phyloP scores from a whole-genome alignment of 1,284 basidiomycete species.

The Athelia sp. region DNA sequence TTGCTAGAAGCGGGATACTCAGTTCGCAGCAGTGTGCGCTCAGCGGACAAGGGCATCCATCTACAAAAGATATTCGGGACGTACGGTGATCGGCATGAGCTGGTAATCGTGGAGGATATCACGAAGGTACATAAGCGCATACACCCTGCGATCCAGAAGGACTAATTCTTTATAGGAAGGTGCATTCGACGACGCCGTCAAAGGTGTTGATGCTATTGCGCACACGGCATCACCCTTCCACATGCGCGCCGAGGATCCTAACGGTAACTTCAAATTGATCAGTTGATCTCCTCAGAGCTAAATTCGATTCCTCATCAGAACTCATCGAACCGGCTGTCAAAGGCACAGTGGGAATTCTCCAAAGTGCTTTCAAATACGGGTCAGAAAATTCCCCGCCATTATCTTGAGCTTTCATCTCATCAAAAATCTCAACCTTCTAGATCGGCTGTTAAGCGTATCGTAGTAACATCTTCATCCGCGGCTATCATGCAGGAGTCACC shows the following conservation, averaged over 20 bases:
- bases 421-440: slow-evolving; percentile 12
- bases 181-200: slow-evolving; percentile 69
- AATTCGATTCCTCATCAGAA: slow-evolving; percentile 33
- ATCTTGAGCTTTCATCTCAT: neutral
- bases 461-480: slow-evolving; percentile 53
- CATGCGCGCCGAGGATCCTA: slow-evolving; percentile 24
- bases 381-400: slow-evolving; percentile 16
- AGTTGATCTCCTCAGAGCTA: too few species aligned
- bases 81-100: slow-evolving; percentile 38
- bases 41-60: slow-evolving; percentile 29
- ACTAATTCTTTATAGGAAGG: slow-evolving; percentile 32
- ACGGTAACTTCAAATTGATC: too few species aligned
- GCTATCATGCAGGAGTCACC: slow-evolving; percentile 34
- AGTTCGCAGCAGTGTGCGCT: slow-evolving; percentile 37
- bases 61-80: slow-evolving; percentile 32
- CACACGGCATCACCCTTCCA: slow-evolving; percentile 53
- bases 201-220: slow-evolving; percentile 57
- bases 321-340: slow-evolving; percentile 55
- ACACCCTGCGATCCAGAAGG: neutral
- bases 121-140: slow-evolving; percentile 25
- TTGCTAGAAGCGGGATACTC: slow-evolving; percentile 37
- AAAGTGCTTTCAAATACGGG: slow-evolving; percentile 43
- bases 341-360: slow-evolving; percentile 52
- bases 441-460: slow-evolving; percentile 47
- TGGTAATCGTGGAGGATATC: slow-evolving; percentile 43